Evolutionary conservation across 345 rosid genomes (phyloP).

Genomic region (Euphorbia lathyris): DNA sequence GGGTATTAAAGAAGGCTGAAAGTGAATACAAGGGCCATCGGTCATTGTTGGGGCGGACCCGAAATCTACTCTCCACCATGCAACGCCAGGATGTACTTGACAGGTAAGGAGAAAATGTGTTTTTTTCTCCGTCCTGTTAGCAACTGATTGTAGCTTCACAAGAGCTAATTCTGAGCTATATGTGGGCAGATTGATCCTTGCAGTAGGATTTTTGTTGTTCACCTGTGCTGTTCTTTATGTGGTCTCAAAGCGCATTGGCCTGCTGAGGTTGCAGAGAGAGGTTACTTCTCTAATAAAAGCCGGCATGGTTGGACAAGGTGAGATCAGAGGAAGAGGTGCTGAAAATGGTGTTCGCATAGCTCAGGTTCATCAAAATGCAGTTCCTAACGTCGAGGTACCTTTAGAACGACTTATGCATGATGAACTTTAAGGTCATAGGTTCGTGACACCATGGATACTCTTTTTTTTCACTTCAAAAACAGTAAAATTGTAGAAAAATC

Average conservation of each 20-base stretch:
- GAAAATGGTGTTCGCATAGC: conserved; percentile 41
- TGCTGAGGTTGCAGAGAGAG: conserved; percentile 68
- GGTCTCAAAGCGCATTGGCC: conserved; percentile 75
- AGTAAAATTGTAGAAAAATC: neutral
- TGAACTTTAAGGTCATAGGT: conserved; percentile 51
- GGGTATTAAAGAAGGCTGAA: conserved; percentile 76
- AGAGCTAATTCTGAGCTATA: conserved; percentile 18
- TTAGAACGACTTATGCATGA: conserved; percentile 50
- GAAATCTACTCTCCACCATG: conserved; percentile 85
- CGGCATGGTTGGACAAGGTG: conserved; percentile 53
- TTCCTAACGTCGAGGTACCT: conserved; percentile 39
- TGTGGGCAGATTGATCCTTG: conserved; percentile 60
- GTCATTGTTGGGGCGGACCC: conserved; percentile 73
- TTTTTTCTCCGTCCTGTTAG: neutral
- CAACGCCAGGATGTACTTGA: conserved; percentile 88
- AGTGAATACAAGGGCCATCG: conserved; percentile 93
- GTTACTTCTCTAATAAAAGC: conserved; percentile 77
- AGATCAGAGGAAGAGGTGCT: conserved; percentile 29
- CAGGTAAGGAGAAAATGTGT: conserved; percentile 38
- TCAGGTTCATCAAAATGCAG: conserved; percentile 39
- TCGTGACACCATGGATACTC: neutral
- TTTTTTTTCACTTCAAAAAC: neutral
- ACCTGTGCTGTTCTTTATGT: conserved; percentile 80
- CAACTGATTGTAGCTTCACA: neutral
- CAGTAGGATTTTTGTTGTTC: conserved; percentile 61